phyloP scores from a whole-genome alignment of 441 rosid species.

The Viola pubescens region DNA sequence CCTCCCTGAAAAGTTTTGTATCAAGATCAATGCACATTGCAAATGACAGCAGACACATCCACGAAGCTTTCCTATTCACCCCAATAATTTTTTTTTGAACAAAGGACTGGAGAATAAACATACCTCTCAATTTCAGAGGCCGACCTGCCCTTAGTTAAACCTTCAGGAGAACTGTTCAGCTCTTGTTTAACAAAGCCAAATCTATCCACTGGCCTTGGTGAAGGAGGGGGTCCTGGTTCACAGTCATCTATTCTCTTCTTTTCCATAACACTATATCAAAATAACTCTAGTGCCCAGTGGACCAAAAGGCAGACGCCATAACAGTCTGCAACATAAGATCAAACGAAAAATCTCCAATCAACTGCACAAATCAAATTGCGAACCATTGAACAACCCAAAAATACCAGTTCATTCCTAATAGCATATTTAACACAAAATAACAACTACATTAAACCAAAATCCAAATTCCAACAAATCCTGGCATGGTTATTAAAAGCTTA shows the following conservation, averaged over 20 bases:
- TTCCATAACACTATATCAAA: slow-evolving; percentile 53
- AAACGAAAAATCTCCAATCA: slow-evolving; percentile 9
- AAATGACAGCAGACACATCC: not conserved
- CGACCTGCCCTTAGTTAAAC: slow-evolving; percentile 42
- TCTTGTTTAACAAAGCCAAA: slow-evolving; percentile 78
- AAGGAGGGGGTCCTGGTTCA: slow-evolving; percentile 62
- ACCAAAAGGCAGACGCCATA: slow-evolving; percentile 15
- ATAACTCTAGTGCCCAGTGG: slow-evolving; percentile 14
- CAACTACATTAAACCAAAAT: too few species aligned
- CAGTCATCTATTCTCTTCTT: slow-evolving; percentile 47
- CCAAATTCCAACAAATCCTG: too few species aligned
- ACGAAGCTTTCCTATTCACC: slow-evolving; percentile 1
- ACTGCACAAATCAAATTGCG: slow-evolving; percentile 14
- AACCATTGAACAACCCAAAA: not conserved
- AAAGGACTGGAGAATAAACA: not conserved
- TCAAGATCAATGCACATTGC: slow-evolving; percentile 5
- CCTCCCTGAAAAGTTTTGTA: slow-evolving; percentile 48
- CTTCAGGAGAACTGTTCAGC: slow-evolving; percentile 39
- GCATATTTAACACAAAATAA: too few species aligned
- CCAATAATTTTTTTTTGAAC: not conserved
- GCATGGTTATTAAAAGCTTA: too few species aligned
- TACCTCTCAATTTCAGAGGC: slow-evolving; percentile 49
- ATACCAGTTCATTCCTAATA: too few species aligned
- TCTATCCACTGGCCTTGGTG: slow-evolving; percentile 59
- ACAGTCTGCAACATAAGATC: slow-evolving; percentile 25